Evolutionary conservation across 2,329 filamentous ascomycete species (phyloP).

Genomic region (Corniculantispora saksenae): DNA sequence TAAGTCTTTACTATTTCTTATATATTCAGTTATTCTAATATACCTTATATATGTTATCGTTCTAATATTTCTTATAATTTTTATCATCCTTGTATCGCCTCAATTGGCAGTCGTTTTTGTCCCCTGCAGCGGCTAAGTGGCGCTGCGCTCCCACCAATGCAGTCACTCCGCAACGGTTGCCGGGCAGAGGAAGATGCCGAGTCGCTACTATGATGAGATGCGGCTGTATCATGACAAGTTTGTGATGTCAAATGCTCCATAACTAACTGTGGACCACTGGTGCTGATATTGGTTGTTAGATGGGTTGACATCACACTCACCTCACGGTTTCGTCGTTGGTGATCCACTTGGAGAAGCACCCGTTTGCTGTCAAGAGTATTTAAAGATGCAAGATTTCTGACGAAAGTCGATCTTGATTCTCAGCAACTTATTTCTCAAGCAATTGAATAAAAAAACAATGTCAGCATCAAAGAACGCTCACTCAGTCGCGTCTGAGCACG

Average conservation of each 20-base stretch:
- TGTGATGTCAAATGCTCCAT: not conserved
- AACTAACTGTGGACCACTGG: not conserved
- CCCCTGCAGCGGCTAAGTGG: not conserved
- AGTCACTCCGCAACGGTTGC: not conserved
- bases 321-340: constrained; percentile 7
- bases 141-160: not conserved
- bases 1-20: too few species aligned
- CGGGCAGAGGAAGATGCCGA: not conserved
- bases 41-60: too few species aligned
- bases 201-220: not conserved
- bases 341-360: not conserved
- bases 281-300: not conserved
- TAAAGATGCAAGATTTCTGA: not conserved
- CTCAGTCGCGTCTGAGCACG: constrained; percentile 51
- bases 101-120: too few species aligned
- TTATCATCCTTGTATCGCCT: too few species aligned
- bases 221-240: not conserved
- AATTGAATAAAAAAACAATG: constrained; percentile 33
- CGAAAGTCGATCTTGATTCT: too few species aligned
- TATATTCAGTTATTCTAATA: too few species aligned
- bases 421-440: not conserved
- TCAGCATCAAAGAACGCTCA: constrained; percentile 49
- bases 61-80: too few species aligned
- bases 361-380: not conserved
- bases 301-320: constrained; percentile 9